Conservation (phyloP, 78 protist genomes). For the Neovahlkampfia damariscottae region DNA sequence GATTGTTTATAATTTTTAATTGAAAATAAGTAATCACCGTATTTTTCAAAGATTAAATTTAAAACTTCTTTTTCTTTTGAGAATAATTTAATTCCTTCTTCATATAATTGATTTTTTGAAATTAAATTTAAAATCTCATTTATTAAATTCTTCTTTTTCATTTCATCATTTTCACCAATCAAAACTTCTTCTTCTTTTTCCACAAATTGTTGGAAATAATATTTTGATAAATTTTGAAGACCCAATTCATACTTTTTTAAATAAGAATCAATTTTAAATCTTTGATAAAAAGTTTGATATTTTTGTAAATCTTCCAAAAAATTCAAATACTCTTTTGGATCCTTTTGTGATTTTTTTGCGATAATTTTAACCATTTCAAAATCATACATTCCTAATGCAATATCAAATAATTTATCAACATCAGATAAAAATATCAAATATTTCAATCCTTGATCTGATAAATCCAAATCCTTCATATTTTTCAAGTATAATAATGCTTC, state of each 20-base stretch:
- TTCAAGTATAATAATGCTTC: background rate
- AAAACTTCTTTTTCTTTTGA: background rate
- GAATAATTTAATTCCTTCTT: background rate
- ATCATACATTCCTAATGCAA: slow-evolving; percentile 67
- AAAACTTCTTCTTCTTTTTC: no score
- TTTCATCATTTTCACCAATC: no score
- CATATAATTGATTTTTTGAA: slow-evolving; percentile 5
- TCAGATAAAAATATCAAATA: slow-evolving; percentile 40
- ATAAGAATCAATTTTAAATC: slow-evolving; percentile 44
- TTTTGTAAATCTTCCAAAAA: slow-evolving; percentile 39
- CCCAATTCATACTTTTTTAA: slow-evolving; percentile 40
- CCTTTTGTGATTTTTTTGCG: slow-evolving; percentile 62
- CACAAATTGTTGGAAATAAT: no score
- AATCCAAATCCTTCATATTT: background rate
- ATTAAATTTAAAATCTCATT: background rate
- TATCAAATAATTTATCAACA: slow-evolving; percentile 50
- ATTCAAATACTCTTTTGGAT: slow-evolving; percentile 66
- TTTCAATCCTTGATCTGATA: background rate
- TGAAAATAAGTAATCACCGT: background rate
- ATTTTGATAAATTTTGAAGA: slow-evolving; percentile 25
- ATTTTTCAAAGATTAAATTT: no score
- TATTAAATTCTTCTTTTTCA: no score
- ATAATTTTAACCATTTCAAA: slow-evolving; percentile 62
- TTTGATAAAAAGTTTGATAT: slow-evolving; percentile 17
- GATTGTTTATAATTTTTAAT: background rate